Evolutionary conservation across 192 early-diverging fungal species (phyloP), one percentile per base, ranked within the genome.

Genomic region (Oehlia diaphana): DNA sequence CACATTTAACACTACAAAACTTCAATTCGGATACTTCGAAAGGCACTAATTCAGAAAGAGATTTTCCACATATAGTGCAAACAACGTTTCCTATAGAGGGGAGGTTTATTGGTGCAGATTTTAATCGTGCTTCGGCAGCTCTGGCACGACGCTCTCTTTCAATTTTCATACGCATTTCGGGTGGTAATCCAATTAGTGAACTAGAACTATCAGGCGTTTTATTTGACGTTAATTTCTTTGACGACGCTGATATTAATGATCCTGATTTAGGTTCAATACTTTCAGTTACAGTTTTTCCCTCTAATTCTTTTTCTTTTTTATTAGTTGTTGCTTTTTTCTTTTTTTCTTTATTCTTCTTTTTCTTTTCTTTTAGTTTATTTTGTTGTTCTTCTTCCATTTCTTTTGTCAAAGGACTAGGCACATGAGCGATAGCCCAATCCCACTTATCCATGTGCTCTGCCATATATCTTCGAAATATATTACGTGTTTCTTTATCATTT

Each of bases 121-220:
- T 64, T 70, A 92, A 86, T 37, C 93, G 83, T 13, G 91, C 90
- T 79, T 96, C 94, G 3, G 93, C 93, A 3, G 94, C 94, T 72
- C 87, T 81, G 2, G 93, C 93, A 47, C 93, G 89, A 71, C 92
- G 91, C 75, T 96, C 95, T 62, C 95, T 85, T 76, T 96, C 95
- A 35, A 96, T 79, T 63, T 88, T 82, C 83, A 87, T 88, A 7
- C 93, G 83, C 72, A 85, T 84, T 82, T 96, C 95, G 1, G 93
- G 90, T 14, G 93, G 83, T 76, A 89, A 79, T 16, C 85, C 83
- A 16, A 76, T 80, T 47, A 71, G 73, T 14, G 66, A 77, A 78
- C 80, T 37, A 58, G 77, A 67, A 84, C 72, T 80, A 70, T 79
- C 39, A 68, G 79, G 53, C 23, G 81, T 67, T 65, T 61, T 81